Base-by-base conservation (phyloP, 2,329 filamentous ascomycete species). In the Aspergillus hortae region DNA sequence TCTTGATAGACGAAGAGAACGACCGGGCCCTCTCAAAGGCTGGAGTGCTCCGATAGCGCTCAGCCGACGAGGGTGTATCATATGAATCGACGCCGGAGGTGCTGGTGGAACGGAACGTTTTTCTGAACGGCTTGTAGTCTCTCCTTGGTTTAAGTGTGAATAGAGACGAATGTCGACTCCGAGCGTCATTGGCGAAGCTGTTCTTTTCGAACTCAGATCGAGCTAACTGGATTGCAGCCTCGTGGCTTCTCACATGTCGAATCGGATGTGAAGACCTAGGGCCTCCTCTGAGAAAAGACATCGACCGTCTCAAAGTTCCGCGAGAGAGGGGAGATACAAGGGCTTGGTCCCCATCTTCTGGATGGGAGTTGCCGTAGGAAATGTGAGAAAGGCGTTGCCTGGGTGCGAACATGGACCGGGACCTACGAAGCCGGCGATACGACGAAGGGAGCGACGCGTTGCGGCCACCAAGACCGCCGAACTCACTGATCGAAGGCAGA, bases 371-470 rank as follows among this genome's bases (percentile, higher is more conserved):
- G 10, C 54, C 59, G 45, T 62, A 54, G 21, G 54, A 14, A 4
- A 53, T 46, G 19, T 60, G 61, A 4, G 66, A 61, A 14, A 65
- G 54, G 30, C 67, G 63, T 32, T 66, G 68, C 46, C 69, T 64
- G 2, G 74, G 69, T 6, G 69, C 69, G 49, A 77, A 75, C 74
- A 77, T 74, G n/a, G 76, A 79, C 52, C 70, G 74, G 6, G 76
- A 67, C 56, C 74, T 77, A 30, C 73, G 72, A 27, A 78, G 65
- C 46, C 68, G 72, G 21, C 74, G 70, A 54, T 76, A 77, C 1
- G 76, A 78, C 4, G 76, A 78, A 23, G 75, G 75, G 42, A 68
- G 55, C 15, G 72, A 73, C 30, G 69, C 63, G 42, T 72, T 66
- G 6, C 65, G 62, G 19, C 67, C 64, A 56, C 71, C 71, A 23